Evolutionary conservation across 805 yeast species (phyloP), one percentile per base, ranked within the genome.

Genomic region (Teunomyces atbi): DNA sequence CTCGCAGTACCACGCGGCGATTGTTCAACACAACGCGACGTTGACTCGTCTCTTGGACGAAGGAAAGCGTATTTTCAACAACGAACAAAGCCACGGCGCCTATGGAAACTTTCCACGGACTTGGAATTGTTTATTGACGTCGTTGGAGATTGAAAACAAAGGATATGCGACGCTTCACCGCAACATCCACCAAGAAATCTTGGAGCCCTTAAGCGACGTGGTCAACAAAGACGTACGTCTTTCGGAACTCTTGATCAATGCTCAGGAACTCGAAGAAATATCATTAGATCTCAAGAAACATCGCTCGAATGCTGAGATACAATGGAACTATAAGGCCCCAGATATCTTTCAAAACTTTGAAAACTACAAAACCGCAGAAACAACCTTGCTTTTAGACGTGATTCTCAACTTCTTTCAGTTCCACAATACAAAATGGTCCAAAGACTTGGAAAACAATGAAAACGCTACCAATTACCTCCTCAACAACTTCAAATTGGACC

Each of bases 311-410:
- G 76, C 81, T 27, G 82, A 77, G 44, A 71, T 71, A 29, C 77
- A 79, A 55, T 89, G 96, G 96, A 83, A 82, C 51, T 70, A 79
- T 45, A 82, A 83, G 61, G 92, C 94, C 2, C 92, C 96, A 2
- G 81, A 77, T 45, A 80, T 86, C 36, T 85, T 87, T 59, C 84
- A 83, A 54, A 80, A 81, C 52, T 84, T 89, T 61, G 94, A 89
- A 59, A 74, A 73, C 50, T 82, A 84, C 54, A 96, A 89, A 61
- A 75, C 69, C 32, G 57, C 69, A 69, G 64, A 81, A 88, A 67
- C 74, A 80, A 64, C 73, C 66, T 49, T 75, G 52, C 49, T 81
- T 47, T 69, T 89, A 49, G 84, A 88, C 59, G 83, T 82, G 45
- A 76, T 83, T 45, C 73, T 91, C 46, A 71, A 83, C 42, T 82